Percentiles rank a stretch among this genome's conserved stretches.
Evolutionary conservation across 1,284 basidiomycete species (phyloP).

Genomic region (Apiotrichum sp.): DNA sequence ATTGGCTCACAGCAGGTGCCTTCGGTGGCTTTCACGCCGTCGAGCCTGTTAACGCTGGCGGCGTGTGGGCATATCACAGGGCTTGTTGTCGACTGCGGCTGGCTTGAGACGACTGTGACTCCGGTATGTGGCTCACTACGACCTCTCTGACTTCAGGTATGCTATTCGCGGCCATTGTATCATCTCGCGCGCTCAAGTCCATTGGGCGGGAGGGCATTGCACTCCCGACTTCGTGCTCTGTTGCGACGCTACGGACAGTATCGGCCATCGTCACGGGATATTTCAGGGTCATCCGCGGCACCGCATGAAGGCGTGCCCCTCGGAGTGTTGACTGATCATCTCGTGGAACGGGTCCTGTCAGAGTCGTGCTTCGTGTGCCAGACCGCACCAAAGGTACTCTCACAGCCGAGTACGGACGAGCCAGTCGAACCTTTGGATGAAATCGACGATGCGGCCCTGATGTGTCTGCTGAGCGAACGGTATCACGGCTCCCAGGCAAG

Average conservation of each 20-base stretch:
- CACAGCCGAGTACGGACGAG: background rate
- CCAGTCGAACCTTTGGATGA: constrained; percentile 5
- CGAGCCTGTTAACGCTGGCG: constrained; percentile 74
- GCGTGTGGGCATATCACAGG: constrained; percentile 84
- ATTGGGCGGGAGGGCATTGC: constrained; percentile 67
- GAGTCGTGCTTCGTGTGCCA: constrained; percentile 37
- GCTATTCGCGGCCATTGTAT: constrained; percentile 75
- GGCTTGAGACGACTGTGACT: constrained; percentile 78
- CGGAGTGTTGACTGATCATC: constrained; percentile 21
- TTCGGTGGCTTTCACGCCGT: constrained; percentile 83
- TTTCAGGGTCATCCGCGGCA: background rate
- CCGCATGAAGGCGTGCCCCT: background rate
- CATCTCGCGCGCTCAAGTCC: constrained; percentile 74
- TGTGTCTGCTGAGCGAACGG: constrained; percentile 11
- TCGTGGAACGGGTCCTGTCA: constrained; percentile 36
- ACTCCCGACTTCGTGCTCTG: constrained; percentile 67
- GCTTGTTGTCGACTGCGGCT: constrained; percentile 84
- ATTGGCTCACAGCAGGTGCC: constrained; percentile 59
- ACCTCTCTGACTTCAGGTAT: constrained; percentile 58
- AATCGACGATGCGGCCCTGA: constrained; percentile 13
- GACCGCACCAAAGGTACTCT: background rate
- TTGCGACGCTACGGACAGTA: constrained; percentile 62
- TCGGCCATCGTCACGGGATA: constrained; percentile 1
- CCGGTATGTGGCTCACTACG: constrained; percentile 59
- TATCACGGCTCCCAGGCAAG: constrained; percentile 19